phyloP scores from a whole-genome alignment of 2,329 filamentous ascomycete species.

The Botrytis fragariae region DNA sequence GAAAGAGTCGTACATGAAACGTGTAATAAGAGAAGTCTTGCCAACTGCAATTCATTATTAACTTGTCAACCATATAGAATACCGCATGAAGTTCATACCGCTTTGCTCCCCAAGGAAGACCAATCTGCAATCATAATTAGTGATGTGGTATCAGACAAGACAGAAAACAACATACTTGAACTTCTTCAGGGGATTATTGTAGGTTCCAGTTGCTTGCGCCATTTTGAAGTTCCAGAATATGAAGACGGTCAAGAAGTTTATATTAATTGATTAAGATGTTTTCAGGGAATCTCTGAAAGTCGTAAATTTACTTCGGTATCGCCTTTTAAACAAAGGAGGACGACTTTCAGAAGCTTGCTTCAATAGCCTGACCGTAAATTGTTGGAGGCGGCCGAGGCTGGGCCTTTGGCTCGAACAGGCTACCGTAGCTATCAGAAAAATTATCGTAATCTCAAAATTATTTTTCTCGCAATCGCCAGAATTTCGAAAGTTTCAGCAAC shows the following conservation, averaged over 20 bases:
- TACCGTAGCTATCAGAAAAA: slow-evolving; percentile 21
- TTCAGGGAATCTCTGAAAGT: slow-evolving; percentile 19
- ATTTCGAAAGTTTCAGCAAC: background rate
- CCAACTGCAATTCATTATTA: slow-evolving; percentile 63
- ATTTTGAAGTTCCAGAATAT: slow-evolving; percentile 50
- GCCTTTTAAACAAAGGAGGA: slow-evolving; percentile 19
- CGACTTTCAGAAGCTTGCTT: slow-evolving; percentile 10
- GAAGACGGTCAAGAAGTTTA: slow-evolving; percentile 3
- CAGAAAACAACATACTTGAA: slow-evolving; percentile 71
- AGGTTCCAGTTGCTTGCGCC: slow-evolving; percentile 82
- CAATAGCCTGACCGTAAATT: slow-evolving; percentile 14
- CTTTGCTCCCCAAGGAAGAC: slow-evolving; percentile 98
- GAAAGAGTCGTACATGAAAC: slow-evolving; percentile 99
- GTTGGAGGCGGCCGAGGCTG: slow-evolving; percentile 16
- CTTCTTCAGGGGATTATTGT: slow-evolving; percentile 99
- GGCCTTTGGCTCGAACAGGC: background rate
- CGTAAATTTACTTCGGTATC: slow-evolving; percentile 10
- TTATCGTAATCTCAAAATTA: slow-evolving; percentile 19
- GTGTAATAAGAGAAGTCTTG: slow-evolving; percentile 97
- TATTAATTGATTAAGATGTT: slow-evolving; percentile 17
- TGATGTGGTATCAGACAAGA: background rate
- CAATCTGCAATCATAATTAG: slow-evolving; percentile 56
- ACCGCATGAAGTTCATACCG: slow-evolving; percentile 59
- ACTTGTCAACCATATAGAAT: slow-evolving; percentile 9
- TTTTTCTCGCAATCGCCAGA: slow-evolving; percentile 17